Conservation (phyloP, 179 eudicot species). For the Corrigiola litoralis region DNA sequence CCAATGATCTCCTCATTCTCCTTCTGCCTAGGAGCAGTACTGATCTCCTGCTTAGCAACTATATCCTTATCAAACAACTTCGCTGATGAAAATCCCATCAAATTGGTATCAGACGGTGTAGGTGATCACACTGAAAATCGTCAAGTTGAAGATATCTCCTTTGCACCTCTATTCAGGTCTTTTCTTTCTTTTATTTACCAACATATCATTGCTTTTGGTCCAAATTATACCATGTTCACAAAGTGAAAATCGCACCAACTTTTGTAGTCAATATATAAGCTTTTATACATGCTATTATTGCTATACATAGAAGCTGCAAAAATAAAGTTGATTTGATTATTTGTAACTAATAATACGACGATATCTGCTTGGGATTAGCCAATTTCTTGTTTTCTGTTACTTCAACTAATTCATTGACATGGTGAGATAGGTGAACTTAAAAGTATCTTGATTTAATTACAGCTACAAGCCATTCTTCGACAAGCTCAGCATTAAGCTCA, state of each 20-base stretch:
- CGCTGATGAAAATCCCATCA: neutral
- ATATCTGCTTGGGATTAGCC: neutral
- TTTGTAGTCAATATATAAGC: no score
- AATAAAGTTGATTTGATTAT: no score
- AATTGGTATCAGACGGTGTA: neutral
- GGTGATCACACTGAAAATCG: neutral
- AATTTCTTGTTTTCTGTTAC: no score
- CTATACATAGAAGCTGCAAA: no score
- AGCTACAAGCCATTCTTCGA: no score
- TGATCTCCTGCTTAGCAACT: neutral
- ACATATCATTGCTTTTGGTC: neutral
- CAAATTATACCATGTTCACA: neutral
- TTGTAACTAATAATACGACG: neutral
- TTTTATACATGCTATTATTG: neutral
- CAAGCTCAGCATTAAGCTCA: no score
- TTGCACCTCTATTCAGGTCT: neutral
- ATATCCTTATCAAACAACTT: neutral
- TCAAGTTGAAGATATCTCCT: neutral
- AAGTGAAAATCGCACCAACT: no score
- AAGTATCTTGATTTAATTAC: no score
- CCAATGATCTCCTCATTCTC: neutral
- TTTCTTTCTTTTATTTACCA: neutral
- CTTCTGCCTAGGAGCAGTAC: neutral
- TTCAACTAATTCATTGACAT: no score
- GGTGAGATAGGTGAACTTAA: no score